phyloP scores from a whole-genome alignment of 768 basidiomycete species.

The Hydnum rufescens region DNA sequence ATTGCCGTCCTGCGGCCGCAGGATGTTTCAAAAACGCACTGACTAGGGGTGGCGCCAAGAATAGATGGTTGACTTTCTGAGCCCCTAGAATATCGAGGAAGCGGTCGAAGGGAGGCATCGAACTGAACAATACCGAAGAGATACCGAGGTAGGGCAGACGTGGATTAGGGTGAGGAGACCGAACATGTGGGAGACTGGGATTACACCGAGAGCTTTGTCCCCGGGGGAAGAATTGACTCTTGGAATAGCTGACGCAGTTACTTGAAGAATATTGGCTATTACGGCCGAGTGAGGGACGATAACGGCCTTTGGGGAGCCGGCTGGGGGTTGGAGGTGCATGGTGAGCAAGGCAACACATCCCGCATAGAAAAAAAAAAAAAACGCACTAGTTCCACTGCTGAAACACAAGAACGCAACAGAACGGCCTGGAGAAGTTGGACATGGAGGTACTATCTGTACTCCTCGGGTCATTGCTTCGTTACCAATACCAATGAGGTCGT shows the following conservation, averaged over 20 bases:
- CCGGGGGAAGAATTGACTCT: not conserved
- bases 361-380: not conserved
- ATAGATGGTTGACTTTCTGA: not conserved
- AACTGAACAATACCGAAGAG: not conserved
- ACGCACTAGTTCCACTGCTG: not conserved
- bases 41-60: not conserved
- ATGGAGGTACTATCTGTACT: not conserved
- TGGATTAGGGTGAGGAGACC: not conserved
- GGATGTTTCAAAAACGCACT: not conserved
- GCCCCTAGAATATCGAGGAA: not conserved
- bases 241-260: not conserved
- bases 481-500: conserved; percentile 43
- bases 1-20: not conserved
- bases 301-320: not conserved
- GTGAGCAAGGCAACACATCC: not conserved
- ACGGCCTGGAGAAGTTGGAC: not conserved
- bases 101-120: conserved; percentile 1
- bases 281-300: not conserved
- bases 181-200: conserved; percentile 4
- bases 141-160: not conserved
- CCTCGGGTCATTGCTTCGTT: not conserved
- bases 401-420: not conserved
- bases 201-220: conserved; percentile 18
- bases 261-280: not conserved
- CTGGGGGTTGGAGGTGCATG: not conserved